These are phyloP conservation scores for Populus hybrid DNA, from an alignment of 441 rosid genomes.

Conservation along the genomic window DNA sequence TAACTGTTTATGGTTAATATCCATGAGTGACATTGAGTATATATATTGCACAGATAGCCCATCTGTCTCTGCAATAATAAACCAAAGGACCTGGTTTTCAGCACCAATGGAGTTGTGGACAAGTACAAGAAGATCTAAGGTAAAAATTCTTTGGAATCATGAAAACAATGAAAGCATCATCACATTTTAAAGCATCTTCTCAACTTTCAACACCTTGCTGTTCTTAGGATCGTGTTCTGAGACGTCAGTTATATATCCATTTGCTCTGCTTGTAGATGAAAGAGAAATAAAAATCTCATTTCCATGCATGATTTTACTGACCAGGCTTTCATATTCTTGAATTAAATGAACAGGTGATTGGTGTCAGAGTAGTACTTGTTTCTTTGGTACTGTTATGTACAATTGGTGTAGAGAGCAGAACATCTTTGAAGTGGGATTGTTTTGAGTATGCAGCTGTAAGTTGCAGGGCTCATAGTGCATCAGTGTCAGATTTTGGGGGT, in stretches of 20 bases:
- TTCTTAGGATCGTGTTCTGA: background rate
- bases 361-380: background rate
- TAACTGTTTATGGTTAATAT: background rate
- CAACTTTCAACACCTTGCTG: background rate
- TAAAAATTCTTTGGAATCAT: background rate
- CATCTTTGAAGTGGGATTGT: constrained; percentile 9
- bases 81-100: background rate
- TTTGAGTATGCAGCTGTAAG: constrained; percentile 33
- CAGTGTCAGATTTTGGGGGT: constrained; percentile 61
- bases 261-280: background rate
- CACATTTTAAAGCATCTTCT: background rate
- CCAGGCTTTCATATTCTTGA: background rate
- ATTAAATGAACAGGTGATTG: background rate
- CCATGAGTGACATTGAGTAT: background rate
- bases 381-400: background rate
- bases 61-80: background rate
- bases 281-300: background rate
- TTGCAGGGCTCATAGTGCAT: constrained; percentile 59
- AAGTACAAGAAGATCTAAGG: background rate
- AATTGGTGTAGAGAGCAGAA: constrained; percentile 12
- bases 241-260: background rate
- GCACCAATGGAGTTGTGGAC: background rate
- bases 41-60: background rate
- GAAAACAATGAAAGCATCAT: background rate
- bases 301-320: background rate